Evolutionary conservation across 805 yeast species (phyloP).

Genomic region (Diddensiella transvaalensis): DNA sequence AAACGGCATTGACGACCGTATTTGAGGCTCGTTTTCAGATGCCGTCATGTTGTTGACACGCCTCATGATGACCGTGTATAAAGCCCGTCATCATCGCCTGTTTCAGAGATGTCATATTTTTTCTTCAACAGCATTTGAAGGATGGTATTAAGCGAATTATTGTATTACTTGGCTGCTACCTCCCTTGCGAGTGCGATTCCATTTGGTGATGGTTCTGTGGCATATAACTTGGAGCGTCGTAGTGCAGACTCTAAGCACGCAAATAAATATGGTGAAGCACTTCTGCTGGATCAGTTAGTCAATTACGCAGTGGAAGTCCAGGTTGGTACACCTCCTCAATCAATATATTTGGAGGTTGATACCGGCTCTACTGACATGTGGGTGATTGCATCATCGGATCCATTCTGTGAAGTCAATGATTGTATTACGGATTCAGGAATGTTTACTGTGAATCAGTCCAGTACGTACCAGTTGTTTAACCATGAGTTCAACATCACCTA

Average conservation of each 20-base stretch:
- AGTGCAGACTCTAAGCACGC: no score
- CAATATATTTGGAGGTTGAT: conserved; percentile 41
- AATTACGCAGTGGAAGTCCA: conserved; percentile 21
- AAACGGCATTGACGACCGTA: no score
- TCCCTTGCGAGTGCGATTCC: no score
- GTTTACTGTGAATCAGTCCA: conserved; percentile 8
- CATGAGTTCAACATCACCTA: conserved; percentile 20
- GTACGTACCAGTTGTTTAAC: conserved; percentile 9
- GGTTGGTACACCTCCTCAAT: conserved; percentile 45
- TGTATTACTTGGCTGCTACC: no score
- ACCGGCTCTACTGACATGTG: conserved; percentile 51
- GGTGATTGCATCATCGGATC: conserved; percentile 37
- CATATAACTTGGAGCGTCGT: background rate
- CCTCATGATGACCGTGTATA: no score
- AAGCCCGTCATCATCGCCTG: no score
- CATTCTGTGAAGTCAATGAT: conserved; percentile 16
- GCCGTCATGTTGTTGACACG: no score
- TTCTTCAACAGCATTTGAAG: no score
- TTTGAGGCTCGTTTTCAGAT: no score
- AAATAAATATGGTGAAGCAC: background rate
- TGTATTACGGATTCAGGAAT: conserved; percentile 8
- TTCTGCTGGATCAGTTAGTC: conserved; percentile 8
- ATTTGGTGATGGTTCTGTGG: background rate
- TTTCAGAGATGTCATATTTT: no score
- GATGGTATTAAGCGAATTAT: no score